Conservation (phyloP, 2,329 filamentous ascomycete genomes). For the Botryotinia narcissicola region DNA sequence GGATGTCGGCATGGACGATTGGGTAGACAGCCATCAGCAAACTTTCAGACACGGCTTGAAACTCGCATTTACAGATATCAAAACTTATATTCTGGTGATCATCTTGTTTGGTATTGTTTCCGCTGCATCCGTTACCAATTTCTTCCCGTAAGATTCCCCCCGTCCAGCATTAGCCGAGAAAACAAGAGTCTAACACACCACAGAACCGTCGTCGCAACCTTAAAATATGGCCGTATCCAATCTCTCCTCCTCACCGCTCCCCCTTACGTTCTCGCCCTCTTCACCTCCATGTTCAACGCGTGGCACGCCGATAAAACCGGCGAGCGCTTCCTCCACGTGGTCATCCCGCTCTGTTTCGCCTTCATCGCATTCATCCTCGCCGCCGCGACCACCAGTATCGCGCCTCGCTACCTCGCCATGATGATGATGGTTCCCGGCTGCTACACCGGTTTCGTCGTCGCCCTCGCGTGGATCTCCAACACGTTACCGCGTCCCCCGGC, state of each 20-base stretch:
- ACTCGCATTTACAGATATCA: slow-evolving; percentile 54
- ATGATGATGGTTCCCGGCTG: slow-evolving; percentile 68
- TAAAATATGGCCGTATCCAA: slow-evolving; percentile 59
- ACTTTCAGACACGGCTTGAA: slow-evolving; percentile 45
- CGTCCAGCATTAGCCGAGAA: background rate
- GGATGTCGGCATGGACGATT: slow-evolving; percentile 50
- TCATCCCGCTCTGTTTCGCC: slow-evolving; percentile 58
- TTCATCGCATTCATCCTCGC: slow-evolving; percentile 66
- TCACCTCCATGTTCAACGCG: slow-evolving; percentile 63
- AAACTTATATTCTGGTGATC: slow-evolving; percentile 40
- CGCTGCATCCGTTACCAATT: slow-evolving; percentile 61
- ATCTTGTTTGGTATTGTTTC: slow-evolving; percentile 55
- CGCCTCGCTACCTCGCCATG: slow-evolving; percentile 66
- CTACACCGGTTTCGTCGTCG: slow-evolving; percentile 66
- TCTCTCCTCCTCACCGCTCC: slow-evolving; percentile 64
- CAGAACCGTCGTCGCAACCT: slow-evolving; percentile 62
- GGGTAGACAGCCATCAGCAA: slow-evolving; percentile 21
- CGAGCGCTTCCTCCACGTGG: slow-evolving; percentile 69
- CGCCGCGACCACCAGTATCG: slow-evolving; percentile 58
- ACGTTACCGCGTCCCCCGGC: slow-evolving; percentile 72
- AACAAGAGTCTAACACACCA: slow-evolving; percentile 38
- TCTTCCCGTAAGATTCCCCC: slow-evolving; percentile 55
- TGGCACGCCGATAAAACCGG: slow-evolving; percentile 70
- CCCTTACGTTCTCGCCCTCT: slow-evolving; percentile 61
- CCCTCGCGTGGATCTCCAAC: slow-evolving; percentile 72